These are phyloP conservation scores for Rhodocollybia butyracea DNA, from an alignment of 768 basidiomycete genomes.

Conservation along the genomic window DNA sequence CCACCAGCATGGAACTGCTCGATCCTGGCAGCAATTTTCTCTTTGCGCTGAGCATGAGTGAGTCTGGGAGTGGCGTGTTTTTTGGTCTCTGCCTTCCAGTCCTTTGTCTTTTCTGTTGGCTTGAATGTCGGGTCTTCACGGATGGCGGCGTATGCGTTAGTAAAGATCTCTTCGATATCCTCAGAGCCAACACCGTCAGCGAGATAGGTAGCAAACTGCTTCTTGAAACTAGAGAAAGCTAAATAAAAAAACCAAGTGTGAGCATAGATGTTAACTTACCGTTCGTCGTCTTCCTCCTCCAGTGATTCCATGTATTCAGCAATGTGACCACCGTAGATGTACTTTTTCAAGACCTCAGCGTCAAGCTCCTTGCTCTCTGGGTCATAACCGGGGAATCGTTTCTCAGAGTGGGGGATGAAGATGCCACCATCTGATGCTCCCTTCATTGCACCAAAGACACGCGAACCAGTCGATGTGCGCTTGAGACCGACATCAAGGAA, in stretches of 20 bases:
- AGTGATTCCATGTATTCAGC: conserved; percentile 99
- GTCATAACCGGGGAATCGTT: conserved; percentile 98
- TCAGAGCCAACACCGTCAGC: conserved; percentile 94
- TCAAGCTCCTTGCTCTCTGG: conserved; percentile 90
- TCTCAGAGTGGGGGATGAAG: conserved; percentile 96
- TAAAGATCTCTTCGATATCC: conserved; percentile 96
- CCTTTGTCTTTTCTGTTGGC: conserved; percentile 81
- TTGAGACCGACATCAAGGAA: conserved; percentile 98
- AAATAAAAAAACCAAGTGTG: conserved; percentile 5
- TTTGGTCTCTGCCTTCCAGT: conserved; percentile 85
- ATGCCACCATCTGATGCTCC: conserved; percentile 97
- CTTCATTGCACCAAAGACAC: conserved; percentile 98
- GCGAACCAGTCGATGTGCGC: conserved; percentile 95
- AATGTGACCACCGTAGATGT: conserved; percentile 96
- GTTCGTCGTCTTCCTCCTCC: conserved; percentile 99
- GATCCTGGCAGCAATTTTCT: conserved; percentile 83
- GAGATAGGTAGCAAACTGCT: conserved; percentile 94
- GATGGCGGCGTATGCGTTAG: conserved; percentile 90
- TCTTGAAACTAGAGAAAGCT: conserved; percentile 74
- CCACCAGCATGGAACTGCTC: conserved; percentile 80
- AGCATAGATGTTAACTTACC: conserved; percentile 38
- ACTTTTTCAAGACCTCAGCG: conserved; percentile 92
- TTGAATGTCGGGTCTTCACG: conserved; percentile 92
- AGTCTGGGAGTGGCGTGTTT: conserved; percentile 71
- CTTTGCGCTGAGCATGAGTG: conserved; percentile 71